Percentiles rank a stretch among this genome's conserved stretches.
These are phyloP conservation scores for Drosera spatulata DNA, from an alignment of 179 eudicot genomes.

Conservation along the genomic window DNA sequence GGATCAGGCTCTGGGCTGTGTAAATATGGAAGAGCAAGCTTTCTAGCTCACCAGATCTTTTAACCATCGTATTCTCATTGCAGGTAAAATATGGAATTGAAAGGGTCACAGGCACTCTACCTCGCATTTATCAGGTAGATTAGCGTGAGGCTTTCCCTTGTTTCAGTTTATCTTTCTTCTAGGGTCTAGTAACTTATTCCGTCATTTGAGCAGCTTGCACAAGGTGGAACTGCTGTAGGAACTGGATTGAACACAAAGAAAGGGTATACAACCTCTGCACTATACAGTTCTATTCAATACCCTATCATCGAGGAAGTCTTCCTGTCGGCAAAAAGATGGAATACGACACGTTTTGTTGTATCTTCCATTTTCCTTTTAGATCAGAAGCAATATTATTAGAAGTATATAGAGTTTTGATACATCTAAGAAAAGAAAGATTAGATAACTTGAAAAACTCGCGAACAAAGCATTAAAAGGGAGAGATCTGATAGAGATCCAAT, in stretches of 20 bases:
- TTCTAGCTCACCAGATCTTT: not conserved
- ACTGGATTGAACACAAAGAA: conserved; percentile 96
- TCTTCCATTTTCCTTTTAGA: no score
- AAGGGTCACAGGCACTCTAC: conserved; percentile 65
- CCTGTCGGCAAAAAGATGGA: no score
- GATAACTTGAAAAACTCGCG: no score
- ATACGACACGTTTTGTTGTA: no score
- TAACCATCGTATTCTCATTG: conserved; percentile 3
- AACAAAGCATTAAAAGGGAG: no score
- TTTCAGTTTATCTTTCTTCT: conserved; percentile 6
- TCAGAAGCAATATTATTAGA: no score
- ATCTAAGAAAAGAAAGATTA: no score
- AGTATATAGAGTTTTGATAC: no score
- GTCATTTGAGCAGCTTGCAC: conserved; percentile 73
- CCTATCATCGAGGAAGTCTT: not conserved
- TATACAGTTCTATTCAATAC: not conserved
- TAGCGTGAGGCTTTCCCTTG: not conserved
- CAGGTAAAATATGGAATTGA: conserved; percentile 96
- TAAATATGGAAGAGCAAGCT: no score
- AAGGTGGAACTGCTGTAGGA: conserved; percentile 99
- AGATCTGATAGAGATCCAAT: no score
- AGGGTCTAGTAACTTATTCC: conserved; percentile 8
- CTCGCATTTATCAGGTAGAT: conserved; percentile 88
- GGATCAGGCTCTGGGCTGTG: no score
- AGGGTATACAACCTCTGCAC: conserved; percentile 39